Evolutionary conservation across 805 yeast genomes (phyloP).

Genomic region (Saturnispora sekii): DNA sequence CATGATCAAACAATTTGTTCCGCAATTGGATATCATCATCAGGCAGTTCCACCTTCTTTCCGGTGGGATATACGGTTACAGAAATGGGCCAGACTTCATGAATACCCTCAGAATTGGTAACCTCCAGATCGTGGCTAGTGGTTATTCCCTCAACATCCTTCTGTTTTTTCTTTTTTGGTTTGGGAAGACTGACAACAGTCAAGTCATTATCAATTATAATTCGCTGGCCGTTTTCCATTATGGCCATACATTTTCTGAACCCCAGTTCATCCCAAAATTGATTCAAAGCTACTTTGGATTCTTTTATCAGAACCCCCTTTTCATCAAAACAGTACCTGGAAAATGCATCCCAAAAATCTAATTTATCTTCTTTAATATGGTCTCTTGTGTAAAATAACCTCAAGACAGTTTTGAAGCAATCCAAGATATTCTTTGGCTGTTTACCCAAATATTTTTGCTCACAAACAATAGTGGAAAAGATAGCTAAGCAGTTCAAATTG

Average conservation of each 20-base stretch:
- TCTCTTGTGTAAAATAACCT: slow-evolving; percentile 3
- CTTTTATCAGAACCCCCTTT: background rate
- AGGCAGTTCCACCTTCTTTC: slow-evolving; percentile 6
- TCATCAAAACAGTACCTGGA: slow-evolving; percentile 1
- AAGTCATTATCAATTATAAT: slow-evolving; percentile 5
- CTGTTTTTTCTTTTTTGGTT: slow-evolving; percentile 1
- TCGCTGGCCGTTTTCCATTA: background rate
- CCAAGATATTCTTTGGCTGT: background rate
- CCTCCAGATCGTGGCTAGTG: background rate
- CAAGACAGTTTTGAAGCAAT: slow-evolving; percentile 1
- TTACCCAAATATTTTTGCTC: background rate
- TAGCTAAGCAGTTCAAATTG: background rate
- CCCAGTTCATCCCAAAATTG: background rate
- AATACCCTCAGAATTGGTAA: background rate
- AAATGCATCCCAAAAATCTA: slow-evolving; percentile 7
- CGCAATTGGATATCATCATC: background rate
- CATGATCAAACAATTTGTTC: slow-evolving; percentile 5
- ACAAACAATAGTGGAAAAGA: background rate
- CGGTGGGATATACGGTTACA: slow-evolving; percentile 11
- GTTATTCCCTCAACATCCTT: slow-evolving; percentile 3
- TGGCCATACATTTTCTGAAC: slow-evolving; percentile 1
- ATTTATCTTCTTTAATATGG: slow-evolving; percentile 2
- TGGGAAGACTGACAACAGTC: background rate
- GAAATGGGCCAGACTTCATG: slow-evolving; percentile 7
- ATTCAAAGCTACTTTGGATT: background rate